Base-by-base conservation (phyloP, 345 rosid genomes). In the Sisymbrium altissimum region DNA sequence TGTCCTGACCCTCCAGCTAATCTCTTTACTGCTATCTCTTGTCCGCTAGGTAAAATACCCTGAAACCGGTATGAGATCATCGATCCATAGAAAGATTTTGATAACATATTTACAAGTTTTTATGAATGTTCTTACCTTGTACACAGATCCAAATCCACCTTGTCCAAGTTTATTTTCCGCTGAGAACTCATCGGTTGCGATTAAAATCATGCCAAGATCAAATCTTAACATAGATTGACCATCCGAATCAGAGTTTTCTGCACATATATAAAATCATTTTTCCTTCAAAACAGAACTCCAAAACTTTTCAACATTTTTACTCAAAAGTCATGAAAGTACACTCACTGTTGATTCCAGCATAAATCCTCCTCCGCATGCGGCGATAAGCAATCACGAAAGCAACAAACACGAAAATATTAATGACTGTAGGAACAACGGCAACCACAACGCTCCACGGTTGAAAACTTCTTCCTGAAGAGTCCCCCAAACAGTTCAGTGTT, bases 141-240 rank as follows among this genome's bases (percentile, higher is more conserved):
- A 85, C 18, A 85, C 83, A 8, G 69, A 64, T 29, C 86, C 84
- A 60, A 79, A 85, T 27, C 88, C 86, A 45, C 88, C 88, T 54
- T 72, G 54, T 2, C 87, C 85, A 36, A 84, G 80, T 58, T 68
- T 74, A 48, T 82, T 84, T 54, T 32, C 56, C 0, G 35, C 36
- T 5, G 81, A 70, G 75, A 82, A 84, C 10, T 78, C 78, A 68
- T 76, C 21, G 0, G 70, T 64, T 60, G 80, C 78, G 1, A 23
- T 46, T 36, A 71, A 27, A 14, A 77, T 71, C 55, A 49, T 71
- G n/a, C 62, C 76, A 32, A 77, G 72, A 77, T 71, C 67, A 70
- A 48, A 77, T 32, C 68, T 38, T 38, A 49, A 21, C 72, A 25
- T 77, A 39, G 76, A 56, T 6, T 48, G 76, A 56, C 39, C 62